phyloP scores from a whole-genome alignment of 805 yeast genomes.

The Candida insectorum region DNA sequence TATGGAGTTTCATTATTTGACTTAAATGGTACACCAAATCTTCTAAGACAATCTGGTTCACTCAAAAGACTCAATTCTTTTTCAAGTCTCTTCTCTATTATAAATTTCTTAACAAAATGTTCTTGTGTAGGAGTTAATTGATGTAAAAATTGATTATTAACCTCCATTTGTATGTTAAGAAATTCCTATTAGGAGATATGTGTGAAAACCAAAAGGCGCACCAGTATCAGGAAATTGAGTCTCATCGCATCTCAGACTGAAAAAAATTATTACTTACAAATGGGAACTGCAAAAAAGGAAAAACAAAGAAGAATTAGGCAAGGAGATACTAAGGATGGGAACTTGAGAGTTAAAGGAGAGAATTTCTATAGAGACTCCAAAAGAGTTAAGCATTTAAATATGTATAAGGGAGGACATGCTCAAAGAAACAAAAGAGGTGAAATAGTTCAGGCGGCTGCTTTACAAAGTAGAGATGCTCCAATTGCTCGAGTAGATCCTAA shows the following conservation, averaged over 20 bases:
- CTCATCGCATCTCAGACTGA: slow-evolving; percentile 8
- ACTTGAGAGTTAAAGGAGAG: slow-evolving; percentile 92
- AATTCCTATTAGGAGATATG: too few species aligned
- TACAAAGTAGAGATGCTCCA: slow-evolving; percentile 86
- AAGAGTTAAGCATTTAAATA: slow-evolving; percentile 81
- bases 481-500: slow-evolving; percentile 94
- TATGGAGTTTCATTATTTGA: slow-evolving; percentile 12
- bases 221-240: too few species aligned
- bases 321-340: slow-evolving; percentile 80
- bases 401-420: slow-evolving; percentile 92
- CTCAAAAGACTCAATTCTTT: slow-evolving; percentile 60
- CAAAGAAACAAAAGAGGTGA: slow-evolving; percentile 85
- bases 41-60: slow-evolving; percentile 58
- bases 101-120: slow-evolving; percentile 82
- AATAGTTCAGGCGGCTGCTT: slow-evolving; percentile 77
- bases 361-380: slow-evolving; percentile 94
- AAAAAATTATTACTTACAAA: slow-evolving; percentile 21
- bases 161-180: too few species aligned
- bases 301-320: slow-evolving; percentile 82
- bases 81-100: slow-evolving; percentile 58
- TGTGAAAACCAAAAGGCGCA: too few species aligned
- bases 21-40: slow-evolving; percentile 77
- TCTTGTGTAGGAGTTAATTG: slow-evolving; percentile 63
- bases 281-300: slow-evolving; percentile 96
- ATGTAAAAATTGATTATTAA: slow-evolving; percentile 6